A percentile compares a stretch with the other conserved stretches of the same genome.
Conservation (phyloP, 306 rosid genomes). For the Vigna angularis region DNA sequence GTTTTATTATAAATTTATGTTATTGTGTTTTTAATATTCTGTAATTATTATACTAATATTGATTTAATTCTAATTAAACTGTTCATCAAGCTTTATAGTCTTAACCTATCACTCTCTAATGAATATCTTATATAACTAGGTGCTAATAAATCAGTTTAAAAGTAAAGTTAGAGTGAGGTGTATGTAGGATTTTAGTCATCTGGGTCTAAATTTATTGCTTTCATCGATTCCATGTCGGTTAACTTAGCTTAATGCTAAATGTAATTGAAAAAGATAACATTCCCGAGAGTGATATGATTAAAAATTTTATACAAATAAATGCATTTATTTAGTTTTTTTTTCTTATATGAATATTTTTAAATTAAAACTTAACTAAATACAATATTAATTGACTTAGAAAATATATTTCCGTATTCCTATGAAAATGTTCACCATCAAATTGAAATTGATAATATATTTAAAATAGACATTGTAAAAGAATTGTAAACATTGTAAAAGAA, state of each 20-base stretch:
- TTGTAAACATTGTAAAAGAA: too few relatives aligned
- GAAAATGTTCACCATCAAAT: background rate
- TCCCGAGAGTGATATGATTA: background rate
- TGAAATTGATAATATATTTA: too few relatives aligned
- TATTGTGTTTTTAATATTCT: too few relatives aligned
- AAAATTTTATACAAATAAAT: background rate
- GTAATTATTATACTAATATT: too few relatives aligned
- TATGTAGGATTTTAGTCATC: background rate
- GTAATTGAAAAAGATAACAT: background rate
- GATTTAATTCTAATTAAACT: too few relatives aligned
- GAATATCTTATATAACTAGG: background rate
- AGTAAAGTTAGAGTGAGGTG: background rate
- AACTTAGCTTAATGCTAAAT: background rate
- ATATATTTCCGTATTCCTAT: background rate
- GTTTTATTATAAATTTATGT: too few relatives aligned
- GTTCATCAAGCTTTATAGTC: too few relatives aligned
- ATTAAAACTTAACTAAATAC: background rate
- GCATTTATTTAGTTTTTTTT: background rate
- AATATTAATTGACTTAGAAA: background rate
- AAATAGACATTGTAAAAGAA: too few relatives aligned
- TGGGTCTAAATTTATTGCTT: background rate
- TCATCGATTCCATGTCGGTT: background rate
- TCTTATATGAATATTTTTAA: background rate
- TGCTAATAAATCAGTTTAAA: background rate
- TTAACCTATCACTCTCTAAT: too few relatives aligned